phyloP scores from a whole-genome alignment of 1,284 basidiomycete species.

The Fomitopsis betulina region DNA sequence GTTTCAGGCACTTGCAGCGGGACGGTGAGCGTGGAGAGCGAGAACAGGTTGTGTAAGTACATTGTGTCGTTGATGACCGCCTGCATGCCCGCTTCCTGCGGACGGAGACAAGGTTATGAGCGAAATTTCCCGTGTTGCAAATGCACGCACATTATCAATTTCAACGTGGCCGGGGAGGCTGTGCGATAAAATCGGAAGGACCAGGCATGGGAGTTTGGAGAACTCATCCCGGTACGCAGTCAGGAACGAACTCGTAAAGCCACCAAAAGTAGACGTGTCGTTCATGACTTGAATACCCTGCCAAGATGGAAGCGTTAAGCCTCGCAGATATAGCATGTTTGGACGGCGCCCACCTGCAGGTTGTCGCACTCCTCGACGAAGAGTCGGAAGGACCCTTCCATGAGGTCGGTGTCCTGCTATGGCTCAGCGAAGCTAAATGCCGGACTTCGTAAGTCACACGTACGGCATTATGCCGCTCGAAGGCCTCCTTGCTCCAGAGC shows the following conservation, averaged over 20 bases:
- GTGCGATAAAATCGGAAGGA: constrained; percentile 53
- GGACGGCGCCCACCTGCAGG: constrained; percentile 48
- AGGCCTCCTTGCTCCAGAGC: constrained; percentile 46
- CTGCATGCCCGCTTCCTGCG: constrained; percentile 19
- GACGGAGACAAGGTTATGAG: background rate
- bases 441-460: constrained; percentile 8
- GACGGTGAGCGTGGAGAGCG: constrained; percentile 48
- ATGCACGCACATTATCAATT: constrained; percentile 39
- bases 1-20: constrained; percentile 48
- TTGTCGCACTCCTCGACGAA: constrained; percentile 73
- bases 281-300: constrained; percentile 67
- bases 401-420: constrained; percentile 32
- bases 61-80: constrained; percentile 56
- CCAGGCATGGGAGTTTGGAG: constrained; percentile 49
- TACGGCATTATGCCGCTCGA: constrained; percentile 53
- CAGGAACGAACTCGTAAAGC: constrained; percentile 56
- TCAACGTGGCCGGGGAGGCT: constrained; percentile 30
- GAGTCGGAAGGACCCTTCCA: constrained; percentile 61
- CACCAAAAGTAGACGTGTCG: constrained; percentile 59
- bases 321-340: background rate
- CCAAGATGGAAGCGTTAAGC: background rate
- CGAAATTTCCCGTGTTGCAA: background rate
- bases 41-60: constrained; percentile 47
- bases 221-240: constrained; percentile 60
- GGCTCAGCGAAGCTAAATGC: background rate